Percentiles rank a stretch among this genome's conserved stretches.
phyloP scores from a whole-genome alignment of 345 rosid genomes.

The Lepidium didymum region DNA sequence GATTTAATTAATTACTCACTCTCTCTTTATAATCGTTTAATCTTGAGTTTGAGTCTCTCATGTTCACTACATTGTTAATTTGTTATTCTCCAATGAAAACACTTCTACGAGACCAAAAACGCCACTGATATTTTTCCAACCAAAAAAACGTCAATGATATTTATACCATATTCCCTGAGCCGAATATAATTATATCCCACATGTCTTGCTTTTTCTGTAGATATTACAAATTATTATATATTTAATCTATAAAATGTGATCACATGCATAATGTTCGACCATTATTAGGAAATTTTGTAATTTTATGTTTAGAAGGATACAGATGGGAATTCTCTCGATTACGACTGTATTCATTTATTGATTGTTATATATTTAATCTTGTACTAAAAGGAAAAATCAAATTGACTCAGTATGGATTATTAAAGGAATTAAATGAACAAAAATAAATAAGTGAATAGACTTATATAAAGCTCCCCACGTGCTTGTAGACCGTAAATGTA shows the following conservation, averaged over 20 bases:
- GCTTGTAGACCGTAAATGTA: constrained; percentile 9
- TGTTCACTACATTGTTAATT: no score
- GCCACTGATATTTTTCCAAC: no score
- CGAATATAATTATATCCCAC: no score
- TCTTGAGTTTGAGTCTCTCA: no score
- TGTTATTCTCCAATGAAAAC: no score
- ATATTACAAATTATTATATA: constrained; percentile 8
- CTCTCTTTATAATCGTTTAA: no score
- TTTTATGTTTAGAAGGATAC: neutral
- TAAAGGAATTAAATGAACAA: neutral
- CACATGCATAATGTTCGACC: constrained; percentile 18
- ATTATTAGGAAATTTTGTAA: neutral
- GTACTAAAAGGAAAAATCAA: neutral
- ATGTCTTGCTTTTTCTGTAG: constrained; percentile 21
- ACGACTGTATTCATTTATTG: neutral
- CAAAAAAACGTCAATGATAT: no score
- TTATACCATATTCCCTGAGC: constrained; percentile 1
- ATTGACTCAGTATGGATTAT: constrained; percentile 11
- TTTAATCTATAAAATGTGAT: neutral
- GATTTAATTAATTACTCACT: no score
- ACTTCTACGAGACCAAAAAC: no score
- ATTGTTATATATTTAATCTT: neutral
- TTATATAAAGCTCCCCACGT: neutral
- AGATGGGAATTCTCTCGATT: neutral
- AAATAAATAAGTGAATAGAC: neutral